Percentiles rank a stretch among this genome's conserved stretches.
phyloP scores from a whole-genome alignment of 1,284 basidiomycete species.

The Sporisorium reilianum region DNA sequence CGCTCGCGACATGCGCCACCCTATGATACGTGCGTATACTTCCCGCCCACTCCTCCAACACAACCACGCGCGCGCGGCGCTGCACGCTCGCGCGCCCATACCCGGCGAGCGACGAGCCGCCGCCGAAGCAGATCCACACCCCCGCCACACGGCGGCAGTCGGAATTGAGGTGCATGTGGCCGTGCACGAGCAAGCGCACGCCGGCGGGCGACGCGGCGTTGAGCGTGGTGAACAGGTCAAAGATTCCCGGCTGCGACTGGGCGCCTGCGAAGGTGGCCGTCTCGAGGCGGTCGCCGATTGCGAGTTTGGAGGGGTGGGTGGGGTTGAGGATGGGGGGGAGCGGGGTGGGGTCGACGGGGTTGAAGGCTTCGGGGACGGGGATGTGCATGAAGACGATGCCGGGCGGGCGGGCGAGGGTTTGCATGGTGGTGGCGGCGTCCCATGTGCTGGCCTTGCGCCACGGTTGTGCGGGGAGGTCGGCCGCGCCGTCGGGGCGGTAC shows the following conservation, averaged over 20 bases:
- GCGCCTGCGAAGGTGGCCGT: conserved; percentile 40
- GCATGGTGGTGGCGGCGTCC: conserved; percentile 38
- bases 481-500: conserved; percentile 50
- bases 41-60: conserved; percentile 79
- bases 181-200: conserved; percentile 52
- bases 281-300: conserved; percentile 53
- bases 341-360: conserved; percentile 13
- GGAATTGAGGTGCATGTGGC: conserved; percentile 72
- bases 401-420: too few species aligned
- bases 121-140: conserved; percentile 94
- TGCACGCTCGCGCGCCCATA: conserved; percentile 46
- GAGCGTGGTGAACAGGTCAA: conserved; percentile 47
- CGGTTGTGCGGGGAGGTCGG: conserved; percentile 33
- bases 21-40: conserved; percentile 88
- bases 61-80: conserved; percentile 49
- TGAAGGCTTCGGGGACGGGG: conserved; percentile 65
- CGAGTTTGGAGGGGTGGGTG: conserved; percentile 13
- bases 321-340: conserved; percentile 1
- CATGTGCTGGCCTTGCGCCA: conserved; percentile 25
- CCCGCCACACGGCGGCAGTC: conserved; percentile 85
- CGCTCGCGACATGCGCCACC: conserved; percentile 72
- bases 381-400: conserved; percentile 67
- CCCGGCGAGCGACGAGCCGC: conserved; percentile 74
- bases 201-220: conserved; percentile 27
- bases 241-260: conserved; percentile 61